phyloP scores from a whole-genome alignment of 2,329 filamentous ascomycete species.

The Colletotrichum sp. region DNA sequence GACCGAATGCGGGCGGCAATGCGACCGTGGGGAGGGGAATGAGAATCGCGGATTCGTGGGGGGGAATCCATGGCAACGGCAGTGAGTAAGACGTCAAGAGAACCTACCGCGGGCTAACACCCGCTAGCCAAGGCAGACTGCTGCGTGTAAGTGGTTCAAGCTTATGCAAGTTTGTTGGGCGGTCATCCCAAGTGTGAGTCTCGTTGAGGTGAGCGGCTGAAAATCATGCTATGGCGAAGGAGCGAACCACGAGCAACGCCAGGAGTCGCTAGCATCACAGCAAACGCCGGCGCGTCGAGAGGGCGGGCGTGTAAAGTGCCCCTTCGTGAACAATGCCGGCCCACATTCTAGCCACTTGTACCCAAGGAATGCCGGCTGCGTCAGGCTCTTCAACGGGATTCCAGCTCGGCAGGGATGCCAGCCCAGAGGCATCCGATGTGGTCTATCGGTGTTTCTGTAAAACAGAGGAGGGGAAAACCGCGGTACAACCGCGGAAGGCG shows the following conservation, averaged over 20 bases:
- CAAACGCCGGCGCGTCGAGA: not conserved
- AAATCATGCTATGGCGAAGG: conserved; percentile 5
- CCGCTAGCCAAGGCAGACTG: not conserved
- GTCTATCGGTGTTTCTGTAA: not conserved
- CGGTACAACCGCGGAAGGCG: not conserved
- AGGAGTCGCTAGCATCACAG: not conserved
- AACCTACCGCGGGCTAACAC: not conserved
- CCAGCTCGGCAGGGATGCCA: conserved; percentile 16
- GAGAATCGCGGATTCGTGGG: not conserved
- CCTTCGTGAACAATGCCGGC: conserved; percentile 8
- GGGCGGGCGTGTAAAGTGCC: conserved; percentile 12
- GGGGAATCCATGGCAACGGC: not conserved
- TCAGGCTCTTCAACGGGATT: not conserved
- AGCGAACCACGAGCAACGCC: not conserved
- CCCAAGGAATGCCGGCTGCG: conserved; percentile 12
- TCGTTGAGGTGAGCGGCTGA: conserved; percentile 16
- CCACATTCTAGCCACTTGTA: not conserved
- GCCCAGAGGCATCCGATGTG: conserved; percentile 11
- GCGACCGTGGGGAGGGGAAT: not conserved
- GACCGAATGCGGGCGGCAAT: not conserved
- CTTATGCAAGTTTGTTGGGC: conserved; percentile 5
- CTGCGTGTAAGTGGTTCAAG: not conserved
- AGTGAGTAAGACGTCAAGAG: not conserved
- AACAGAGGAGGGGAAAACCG: not conserved
- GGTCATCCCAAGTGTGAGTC: not conserved